Evolutionary conservation across 805 yeast species (phyloP), one percentile per base, ranked within the genome.

Genomic region (Teunomyces stri): DNA sequence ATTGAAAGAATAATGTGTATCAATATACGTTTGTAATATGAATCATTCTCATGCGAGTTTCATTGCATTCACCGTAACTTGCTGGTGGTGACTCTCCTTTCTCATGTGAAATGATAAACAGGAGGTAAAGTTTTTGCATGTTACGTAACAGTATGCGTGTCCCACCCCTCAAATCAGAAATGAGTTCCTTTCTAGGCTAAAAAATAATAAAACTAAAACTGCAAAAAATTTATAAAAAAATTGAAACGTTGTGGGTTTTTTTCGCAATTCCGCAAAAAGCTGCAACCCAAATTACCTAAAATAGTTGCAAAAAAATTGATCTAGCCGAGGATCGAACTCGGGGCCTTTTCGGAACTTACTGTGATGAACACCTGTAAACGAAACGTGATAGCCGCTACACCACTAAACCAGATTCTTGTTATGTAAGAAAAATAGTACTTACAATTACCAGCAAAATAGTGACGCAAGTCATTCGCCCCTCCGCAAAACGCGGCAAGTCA

Each of bases 261-360:
- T 37, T 37, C 40, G 40, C 40, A 37, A 37, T 37, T 37, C 34
- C 34, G 16, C 25, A 37, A 20, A 11, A 37, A 37, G 40, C 40
- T 37, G 40, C 40, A 37, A 37, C 40, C n/a, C 13, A 20, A 12
- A 18, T 35, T 12, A n/a, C 40, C 40, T n/a, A 37, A 37, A 37
- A 37, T 12, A 13, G 10, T 18, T 15, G 51, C 53, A 47, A 47
- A 45, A 54, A 49, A 54, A 42, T 43, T 66, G 70, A 65, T 65
- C 64, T 64, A 64, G 67, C 71, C 69, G 71, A 65, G 72, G 70
- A 65, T 67, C 72, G 72, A 67, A 67, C 72, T 65, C 71, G 69
- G 71, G 72, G 62, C 70, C 72, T 66, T 65, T 65, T 66, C 70
- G 69, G 72, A 46, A 52, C 61, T 65, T 63, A 64, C 66, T 57